A percentile compares a stretch with the other conserved stretches of the same genome.
phyloP scores from a whole-genome alignment of 2,329 filamentous ascomycete genomes.

The Cercospora zeae-maydis region DNA sequence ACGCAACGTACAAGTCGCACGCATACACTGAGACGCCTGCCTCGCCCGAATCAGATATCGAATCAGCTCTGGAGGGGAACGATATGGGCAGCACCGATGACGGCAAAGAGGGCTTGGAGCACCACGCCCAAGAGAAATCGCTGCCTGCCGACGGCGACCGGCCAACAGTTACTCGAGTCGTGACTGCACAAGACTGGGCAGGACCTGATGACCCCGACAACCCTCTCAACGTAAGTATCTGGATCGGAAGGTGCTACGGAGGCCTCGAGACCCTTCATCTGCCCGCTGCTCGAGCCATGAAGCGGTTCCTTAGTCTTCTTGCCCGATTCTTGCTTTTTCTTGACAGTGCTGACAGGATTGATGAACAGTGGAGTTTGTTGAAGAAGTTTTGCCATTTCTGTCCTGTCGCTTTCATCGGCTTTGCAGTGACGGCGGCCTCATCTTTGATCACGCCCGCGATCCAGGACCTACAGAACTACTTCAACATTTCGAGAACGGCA shows the following conservation, averaged over 20 bases:
- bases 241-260: neutral
- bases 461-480: slow-evolving; percentile 38
- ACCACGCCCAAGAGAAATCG: slow-evolving; percentile 23
- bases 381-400: slow-evolving; percentile 22
- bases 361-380: slow-evolving; percentile 13
- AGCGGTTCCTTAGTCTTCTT: neutral
- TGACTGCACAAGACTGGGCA: slow-evolving; percentile 28
- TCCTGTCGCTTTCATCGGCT: slow-evolving; percentile 20
- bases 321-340: neutral
- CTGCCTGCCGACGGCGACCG: neutral
- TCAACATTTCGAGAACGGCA: slow-evolving; percentile 53
- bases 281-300: neutral
- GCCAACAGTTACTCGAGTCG: slow-evolving; percentile 6
- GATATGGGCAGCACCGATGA: slow-evolving; percentile 18
- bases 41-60: slow-evolving; percentile 6
- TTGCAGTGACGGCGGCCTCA: slow-evolving; percentile 30
- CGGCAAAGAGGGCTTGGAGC: neutral
- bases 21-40: neutral
- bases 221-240: slow-evolving; percentile 15
- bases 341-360: neutral
- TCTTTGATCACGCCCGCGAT: slow-evolving; percentile 27
- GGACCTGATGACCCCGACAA: slow-evolving; percentile 29
- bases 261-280: neutral
- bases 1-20: neutral
- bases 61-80: slow-evolving; percentile 16